Conservation (phyloP, 176 grass and related monocot genomes). For the Secale cereale region DNA sequence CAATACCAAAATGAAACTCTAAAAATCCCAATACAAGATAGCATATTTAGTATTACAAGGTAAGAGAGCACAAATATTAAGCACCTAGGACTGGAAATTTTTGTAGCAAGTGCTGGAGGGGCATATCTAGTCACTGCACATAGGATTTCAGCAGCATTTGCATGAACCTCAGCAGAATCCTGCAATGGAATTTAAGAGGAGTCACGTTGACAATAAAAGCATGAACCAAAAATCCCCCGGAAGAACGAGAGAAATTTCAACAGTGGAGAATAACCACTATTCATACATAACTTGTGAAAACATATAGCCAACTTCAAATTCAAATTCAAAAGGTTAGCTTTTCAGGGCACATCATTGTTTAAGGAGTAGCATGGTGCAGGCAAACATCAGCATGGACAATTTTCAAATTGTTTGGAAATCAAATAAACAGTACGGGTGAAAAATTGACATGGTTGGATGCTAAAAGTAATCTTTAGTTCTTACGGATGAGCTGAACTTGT, state of each 20-base stretch:
- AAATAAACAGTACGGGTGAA: slow-evolving; percentile 17
- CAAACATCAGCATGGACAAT: not conserved
- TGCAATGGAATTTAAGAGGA: slow-evolving; percentile 32
- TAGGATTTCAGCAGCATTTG: slow-evolving; percentile 89
- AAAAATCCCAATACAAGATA: not conserved
- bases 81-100: slow-evolving; percentile 86
- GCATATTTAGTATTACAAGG: slow-evolving; percentile 7
- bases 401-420: slow-evolving; percentile 9
- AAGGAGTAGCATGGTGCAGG: not conserved
- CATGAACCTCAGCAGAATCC: slow-evolving; percentile 96
- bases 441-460: not conserved
- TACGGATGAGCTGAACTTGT: slow-evolving; percentile 96
- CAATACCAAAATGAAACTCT: slow-evolving; percentile 27
- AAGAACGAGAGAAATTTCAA: not conserved
- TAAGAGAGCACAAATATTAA: slow-evolving; percentile 15
- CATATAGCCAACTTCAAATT: not conserved
- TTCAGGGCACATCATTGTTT: slow-evolving; percentile 1
- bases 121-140: slow-evolving; percentile 93
- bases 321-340: not conserved
- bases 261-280: not conserved
- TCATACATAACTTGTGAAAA: not conserved
- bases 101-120: slow-evolving; percentile 79
- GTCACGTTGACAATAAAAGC: not conserved
- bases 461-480: slow-evolving; percentile 43
- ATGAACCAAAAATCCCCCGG: not conserved